phyloP scores from a whole-genome alignment of 345 rosid species.

The Populus ilicifolia region DNA sequence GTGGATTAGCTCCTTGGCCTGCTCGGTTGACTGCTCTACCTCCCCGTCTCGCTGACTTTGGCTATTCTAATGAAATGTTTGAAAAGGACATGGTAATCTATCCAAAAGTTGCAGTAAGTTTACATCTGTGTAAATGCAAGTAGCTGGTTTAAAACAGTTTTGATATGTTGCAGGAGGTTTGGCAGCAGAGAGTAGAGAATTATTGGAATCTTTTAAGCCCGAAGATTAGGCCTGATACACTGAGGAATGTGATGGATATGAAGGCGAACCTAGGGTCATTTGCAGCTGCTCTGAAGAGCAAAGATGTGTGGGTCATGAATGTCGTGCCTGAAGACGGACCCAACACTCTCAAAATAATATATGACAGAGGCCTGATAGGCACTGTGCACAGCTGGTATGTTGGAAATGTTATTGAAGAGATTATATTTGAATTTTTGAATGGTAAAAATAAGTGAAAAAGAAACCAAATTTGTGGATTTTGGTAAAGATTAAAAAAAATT shows the following conservation, averaged over 20 bases:
- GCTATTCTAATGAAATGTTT: slow-evolving; percentile 71
- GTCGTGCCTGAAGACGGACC: slow-evolving; percentile 76
- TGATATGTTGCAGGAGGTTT: slow-evolving; percentile 49
- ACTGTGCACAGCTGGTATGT: slow-evolving; percentile 73
- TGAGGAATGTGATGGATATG: slow-evolving; percentile 98
- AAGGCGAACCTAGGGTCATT: slow-evolving; percentile 90
- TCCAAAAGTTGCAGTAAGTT: not conserved
- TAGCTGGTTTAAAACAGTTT: slow-evolving; percentile 2
- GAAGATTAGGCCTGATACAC: slow-evolving; percentile 55
- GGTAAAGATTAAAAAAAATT: not conserved
- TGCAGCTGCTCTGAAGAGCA: slow-evolving; percentile 75
- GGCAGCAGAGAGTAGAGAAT: slow-evolving; percentile 69
- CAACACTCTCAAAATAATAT: slow-evolving; percentile 73
- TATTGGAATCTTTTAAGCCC: slow-evolving; percentile 82
- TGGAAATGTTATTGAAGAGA: not conserved
- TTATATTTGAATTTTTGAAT: not conserved
- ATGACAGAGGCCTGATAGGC: slow-evolving; percentile 87
- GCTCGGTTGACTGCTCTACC: slow-evolving; percentile 78
- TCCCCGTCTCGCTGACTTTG: slow-evolving; percentile 89
- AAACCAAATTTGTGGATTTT: not conserved
- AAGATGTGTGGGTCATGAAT: slow-evolving; percentile 94
- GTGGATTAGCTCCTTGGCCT: slow-evolving; percentile 98
- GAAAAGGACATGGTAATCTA: slow-evolving; percentile 72
- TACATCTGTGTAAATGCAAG: not conserved
- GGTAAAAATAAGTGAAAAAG: not conserved